A percentile compares a stretch with the other conserved stretches of the same genome.
Conservation (phyloP, 202 grass and related monocot species). For the Setaria viridis region DNA sequence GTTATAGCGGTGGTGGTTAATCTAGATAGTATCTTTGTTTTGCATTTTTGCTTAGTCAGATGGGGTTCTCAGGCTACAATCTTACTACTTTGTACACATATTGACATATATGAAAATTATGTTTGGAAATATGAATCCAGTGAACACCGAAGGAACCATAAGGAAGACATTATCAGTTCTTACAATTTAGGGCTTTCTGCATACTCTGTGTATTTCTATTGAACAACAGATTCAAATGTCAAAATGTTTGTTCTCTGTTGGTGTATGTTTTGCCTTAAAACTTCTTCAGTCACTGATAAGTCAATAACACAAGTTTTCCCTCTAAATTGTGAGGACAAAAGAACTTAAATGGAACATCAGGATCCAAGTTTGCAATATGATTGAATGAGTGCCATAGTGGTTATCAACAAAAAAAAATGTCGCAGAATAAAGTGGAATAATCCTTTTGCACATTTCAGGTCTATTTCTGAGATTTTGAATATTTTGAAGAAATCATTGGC, state of each 20-base stretch:
- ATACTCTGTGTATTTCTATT: background rate
- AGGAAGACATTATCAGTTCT: background rate
- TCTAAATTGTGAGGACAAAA: background rate
- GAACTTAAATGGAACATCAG: background rate
- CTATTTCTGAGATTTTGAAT: background rate
- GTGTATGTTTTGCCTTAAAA: background rate
- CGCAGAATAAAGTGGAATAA: background rate
- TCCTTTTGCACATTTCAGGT: background rate
- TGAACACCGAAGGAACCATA: background rate
- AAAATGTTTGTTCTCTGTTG: background rate
- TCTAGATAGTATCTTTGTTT: background rate
- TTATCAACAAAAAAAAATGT: background rate
- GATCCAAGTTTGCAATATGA: background rate
- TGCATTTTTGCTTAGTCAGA: background rate
- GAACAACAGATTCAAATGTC: slow-evolving; percentile 8
- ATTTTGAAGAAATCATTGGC: background rate
- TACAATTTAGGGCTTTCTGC: background rate
- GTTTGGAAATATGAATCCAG: background rate
- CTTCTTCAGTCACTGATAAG: background rate
- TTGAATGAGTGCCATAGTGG: background rate
- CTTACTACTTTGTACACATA: slow-evolving; percentile 15
- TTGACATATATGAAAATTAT: background rate
- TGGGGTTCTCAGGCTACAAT: background rate
- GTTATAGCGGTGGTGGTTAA: background rate
- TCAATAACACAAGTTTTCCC: background rate